phyloP scores from a whole-genome alignment of 2,329 filamentous ascomycete species.

The Epichloe sp. region DNA sequence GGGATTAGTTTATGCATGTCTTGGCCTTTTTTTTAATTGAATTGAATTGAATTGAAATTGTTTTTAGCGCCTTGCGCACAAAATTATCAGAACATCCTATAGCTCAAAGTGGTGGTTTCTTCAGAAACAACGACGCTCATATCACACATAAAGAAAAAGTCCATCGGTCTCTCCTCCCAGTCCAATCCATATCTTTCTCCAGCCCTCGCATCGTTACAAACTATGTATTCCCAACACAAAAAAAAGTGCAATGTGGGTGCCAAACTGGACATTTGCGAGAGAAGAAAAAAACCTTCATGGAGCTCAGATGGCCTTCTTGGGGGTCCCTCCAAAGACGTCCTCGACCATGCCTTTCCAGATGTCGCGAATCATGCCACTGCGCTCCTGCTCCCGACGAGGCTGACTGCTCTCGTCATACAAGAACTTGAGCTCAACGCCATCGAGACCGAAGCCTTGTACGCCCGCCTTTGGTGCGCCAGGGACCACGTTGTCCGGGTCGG shows the following conservation, averaged over 20 bases:
- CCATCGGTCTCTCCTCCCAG: background rate
- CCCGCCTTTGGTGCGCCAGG: conserved; percentile 39
- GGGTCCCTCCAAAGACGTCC: conserved; percentile 23
- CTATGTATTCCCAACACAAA: background rate
- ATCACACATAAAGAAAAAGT: background rate
- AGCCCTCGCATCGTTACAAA: background rate
- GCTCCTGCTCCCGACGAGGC: conserved; percentile 16
- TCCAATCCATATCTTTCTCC: background rate
- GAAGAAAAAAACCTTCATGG: background rate
- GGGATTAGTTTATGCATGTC: background rate
- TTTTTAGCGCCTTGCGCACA: background rate
- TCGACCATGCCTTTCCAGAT: conserved; percentile 46
- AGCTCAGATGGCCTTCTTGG: conserved; percentile 9
- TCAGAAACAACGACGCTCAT: conserved; percentile 2
- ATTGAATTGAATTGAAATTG: background rate
- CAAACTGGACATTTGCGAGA: background rate
- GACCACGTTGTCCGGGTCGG: conserved; percentile 39
- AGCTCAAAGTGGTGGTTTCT: background rate
- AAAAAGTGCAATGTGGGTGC: conserved; percentile 3
- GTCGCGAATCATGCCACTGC: conserved; percentile 36
- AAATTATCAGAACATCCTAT: conserved; percentile 1
- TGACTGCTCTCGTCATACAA: conserved; percentile 24
- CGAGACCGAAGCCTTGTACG: conserved; percentile 44
- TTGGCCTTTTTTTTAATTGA: background rate
- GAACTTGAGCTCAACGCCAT: conserved; percentile 43